Conservation (phyloP, 1,284 basidiomycete genomes). For the Erythrobasidium hasegawianum region DNA sequence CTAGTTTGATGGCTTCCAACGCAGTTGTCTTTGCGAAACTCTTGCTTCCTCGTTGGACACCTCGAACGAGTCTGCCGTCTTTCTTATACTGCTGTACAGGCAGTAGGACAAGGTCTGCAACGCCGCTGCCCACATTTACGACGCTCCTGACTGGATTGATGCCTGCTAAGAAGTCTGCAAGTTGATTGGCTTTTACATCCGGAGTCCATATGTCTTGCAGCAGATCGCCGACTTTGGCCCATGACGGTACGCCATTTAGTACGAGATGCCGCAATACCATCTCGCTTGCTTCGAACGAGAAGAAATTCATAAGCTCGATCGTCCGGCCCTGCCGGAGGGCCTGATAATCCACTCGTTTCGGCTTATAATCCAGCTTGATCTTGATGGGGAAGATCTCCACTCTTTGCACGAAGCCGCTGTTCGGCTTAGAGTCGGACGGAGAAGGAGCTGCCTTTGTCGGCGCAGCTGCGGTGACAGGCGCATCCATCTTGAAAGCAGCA, state of each 20-base stretch:
- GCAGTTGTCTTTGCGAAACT: constrained; percentile 90
- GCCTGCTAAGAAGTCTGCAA: constrained; percentile 95
- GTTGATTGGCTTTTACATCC: constrained; percentile 96
- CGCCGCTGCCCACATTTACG: constrained; percentile 92
- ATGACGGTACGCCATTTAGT: constrained; percentile 77
- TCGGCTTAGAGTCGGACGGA: background rate
- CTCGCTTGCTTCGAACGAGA: constrained; percentile 98
- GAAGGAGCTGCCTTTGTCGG: constrained; percentile 49
- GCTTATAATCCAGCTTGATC: constrained; percentile 96
- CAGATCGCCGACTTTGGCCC: constrained; percentile 78
- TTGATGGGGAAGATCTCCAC: constrained; percentile 79
- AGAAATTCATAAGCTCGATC: constrained; percentile 99
- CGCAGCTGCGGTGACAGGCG: constrained; percentile 45
- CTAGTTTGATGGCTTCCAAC: constrained; percentile 88
- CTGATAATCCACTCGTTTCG: constrained; percentile 88
- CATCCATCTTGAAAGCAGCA: constrained; percentile 75
- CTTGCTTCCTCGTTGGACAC: constrained; percentile 85
- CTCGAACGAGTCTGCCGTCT: constrained; percentile 86
- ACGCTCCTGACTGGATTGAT: constrained; percentile 90
- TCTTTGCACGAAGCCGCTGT: constrained; percentile 46
- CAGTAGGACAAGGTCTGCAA: constrained; percentile 89
- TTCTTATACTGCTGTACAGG: constrained; percentile 97
- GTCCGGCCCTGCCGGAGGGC: constrained; percentile 87
- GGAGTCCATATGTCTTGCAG: constrained; percentile 98
- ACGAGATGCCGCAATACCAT: constrained; percentile 95